A percentile compares a stretch with the other conserved stretches of the same genome.
Evolutionary conservation across 129 eudicot species (phyloP).

Genomic region (sunflower (Helianthus annuus)): DNA sequence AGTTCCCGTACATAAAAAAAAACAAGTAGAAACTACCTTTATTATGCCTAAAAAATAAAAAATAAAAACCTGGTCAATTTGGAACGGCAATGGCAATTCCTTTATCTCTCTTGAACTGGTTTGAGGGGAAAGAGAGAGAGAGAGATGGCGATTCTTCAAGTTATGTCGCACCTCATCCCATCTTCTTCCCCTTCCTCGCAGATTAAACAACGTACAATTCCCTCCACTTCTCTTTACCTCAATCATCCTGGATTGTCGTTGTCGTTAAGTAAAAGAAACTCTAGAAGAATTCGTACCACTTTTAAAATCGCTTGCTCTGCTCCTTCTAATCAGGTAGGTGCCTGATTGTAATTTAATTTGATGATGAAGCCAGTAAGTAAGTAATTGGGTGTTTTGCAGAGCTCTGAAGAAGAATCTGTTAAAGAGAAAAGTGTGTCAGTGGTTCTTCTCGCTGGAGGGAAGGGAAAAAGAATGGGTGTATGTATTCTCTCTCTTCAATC

Average conservation of each 20-base stretch:
- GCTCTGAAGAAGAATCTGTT: constrained; percentile 35
- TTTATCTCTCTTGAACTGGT: neutral
- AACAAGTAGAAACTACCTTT: too few relatives aligned
- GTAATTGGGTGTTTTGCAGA: constrained; percentile 39
- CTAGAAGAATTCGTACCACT: neutral
- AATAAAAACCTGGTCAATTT: neutral
- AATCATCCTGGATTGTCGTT: constrained; percentile 19
- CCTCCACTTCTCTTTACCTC: neutral
- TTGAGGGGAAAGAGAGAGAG: neutral
- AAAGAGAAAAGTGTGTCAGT: constrained; percentile 92
- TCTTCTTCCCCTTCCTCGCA: constrained; percentile 34
- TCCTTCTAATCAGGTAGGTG: constrained; percentile 40
- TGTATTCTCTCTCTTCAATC: constrained; percentile 12
- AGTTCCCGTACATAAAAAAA: too few relatives aligned
- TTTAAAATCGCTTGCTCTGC: constrained; percentile 53
- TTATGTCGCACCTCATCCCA: constrained; percentile 26
- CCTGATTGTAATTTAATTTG: neutral
- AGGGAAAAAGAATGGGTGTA: constrained; percentile 98
- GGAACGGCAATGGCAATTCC: constrained; percentile 3
- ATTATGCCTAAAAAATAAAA: too few relatives aligned
- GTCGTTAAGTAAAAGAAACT: neutral
- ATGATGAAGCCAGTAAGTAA: neutral
- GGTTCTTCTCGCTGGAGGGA: constrained; percentile 95
- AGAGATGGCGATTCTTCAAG: constrained; percentile 49
- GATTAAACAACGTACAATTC: constrained; percentile 26